Conservation (phyloP, 2,329 filamentous ascomycete genomes). For the Nothophoma quercina region DNA sequence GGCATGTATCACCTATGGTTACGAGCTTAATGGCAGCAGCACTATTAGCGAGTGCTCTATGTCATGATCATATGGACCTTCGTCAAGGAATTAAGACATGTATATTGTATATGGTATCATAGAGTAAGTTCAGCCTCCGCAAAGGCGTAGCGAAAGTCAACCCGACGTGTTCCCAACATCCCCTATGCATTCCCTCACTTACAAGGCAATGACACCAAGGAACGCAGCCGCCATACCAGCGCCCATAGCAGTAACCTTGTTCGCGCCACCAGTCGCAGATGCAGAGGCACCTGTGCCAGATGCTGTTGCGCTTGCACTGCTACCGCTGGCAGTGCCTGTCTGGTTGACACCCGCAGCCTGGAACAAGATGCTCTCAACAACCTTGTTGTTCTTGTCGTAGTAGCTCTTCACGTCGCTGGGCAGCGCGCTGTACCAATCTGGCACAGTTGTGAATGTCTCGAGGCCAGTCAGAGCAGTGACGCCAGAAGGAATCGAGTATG, state of each 20-base stretch:
- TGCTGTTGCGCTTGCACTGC: conserved; percentile 15
- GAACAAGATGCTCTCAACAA: conserved; percentile 26
- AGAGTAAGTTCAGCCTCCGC: too few species aligned
- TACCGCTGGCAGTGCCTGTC: conserved; percentile 11
- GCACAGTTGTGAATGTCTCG: conserved; percentile 26
- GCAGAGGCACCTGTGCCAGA: conserved; percentile 6
- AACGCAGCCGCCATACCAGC: conserved; percentile 30
- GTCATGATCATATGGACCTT: too few species aligned
- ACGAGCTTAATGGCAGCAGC: too few species aligned
- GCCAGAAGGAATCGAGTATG: conserved; percentile 22
- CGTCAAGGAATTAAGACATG: too few species aligned
- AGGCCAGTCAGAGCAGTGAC: conserved; percentile 25
- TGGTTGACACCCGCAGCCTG: conserved; percentile 22
- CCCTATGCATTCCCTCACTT: too few species aligned
- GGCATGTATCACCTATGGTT: too few species aligned
- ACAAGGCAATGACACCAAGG: conserved; percentile 33
- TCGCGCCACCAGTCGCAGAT: conserved; percentile 15
- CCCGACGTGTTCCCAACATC: too few species aligned
- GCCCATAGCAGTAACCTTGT: conserved; percentile 21
- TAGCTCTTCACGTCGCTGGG: conserved; percentile 35
- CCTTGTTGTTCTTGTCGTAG: conserved; percentile 30
- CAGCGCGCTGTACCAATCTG: conserved; percentile 34
- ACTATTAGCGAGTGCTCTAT: too few species aligned
- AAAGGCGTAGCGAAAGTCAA: too few species aligned
- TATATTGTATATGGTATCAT: too few species aligned